Evolutionary conservation across 2,329 filamentous ascomycete genomes (phyloP), one percentile per base, ranked within the genome.

Genomic region (Dactylellina sp.): DNA sequence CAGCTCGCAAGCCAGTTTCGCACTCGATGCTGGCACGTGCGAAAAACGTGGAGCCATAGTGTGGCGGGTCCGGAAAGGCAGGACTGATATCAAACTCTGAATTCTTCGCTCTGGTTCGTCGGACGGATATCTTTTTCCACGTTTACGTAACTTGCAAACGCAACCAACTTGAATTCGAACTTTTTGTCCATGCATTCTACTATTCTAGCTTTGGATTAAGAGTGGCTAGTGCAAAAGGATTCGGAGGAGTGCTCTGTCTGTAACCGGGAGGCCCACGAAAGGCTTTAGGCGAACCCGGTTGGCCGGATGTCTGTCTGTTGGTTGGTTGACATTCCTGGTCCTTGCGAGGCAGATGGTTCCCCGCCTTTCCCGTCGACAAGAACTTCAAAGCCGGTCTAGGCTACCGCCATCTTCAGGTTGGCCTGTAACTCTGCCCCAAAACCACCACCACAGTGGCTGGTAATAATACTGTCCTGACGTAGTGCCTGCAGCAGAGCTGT

Each of bases 11-110:
- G 22, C 52, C 44, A 22, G 44, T 46, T 42, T 50, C 52, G 25
- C 25, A n/a, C n/a, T n/a, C 18, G 25, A 12, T n/a, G 6, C 50
- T 61, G 32, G 70, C 70, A 74, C 70, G 70, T 74, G 70, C 70
- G 70, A 74, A 74, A 74, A 74, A 74, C 70, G 70, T 74, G 70
- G 70, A 62, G 55, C 44, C 35, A 37, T 47, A 55, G 42, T 46
- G 42, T 46, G 42, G 42, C 22, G 35, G n/a, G 20, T 20, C 7
- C 20, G 12, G 28, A 20, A 53, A 37, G n/a, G 25, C 22, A 53
- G 14, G 14, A 28, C 12, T n/a, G 49, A 22, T 9, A 37, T 12
- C 28, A 18, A 44, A 16, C 2, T 14, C 5, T 14, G 12, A 47
- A 16, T 60, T 46, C 37, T 40, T 6, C 6, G 6, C 59, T 53